Conservation (phyloP, 106 monocot genomes). For the Triglochin maritima region DNA sequence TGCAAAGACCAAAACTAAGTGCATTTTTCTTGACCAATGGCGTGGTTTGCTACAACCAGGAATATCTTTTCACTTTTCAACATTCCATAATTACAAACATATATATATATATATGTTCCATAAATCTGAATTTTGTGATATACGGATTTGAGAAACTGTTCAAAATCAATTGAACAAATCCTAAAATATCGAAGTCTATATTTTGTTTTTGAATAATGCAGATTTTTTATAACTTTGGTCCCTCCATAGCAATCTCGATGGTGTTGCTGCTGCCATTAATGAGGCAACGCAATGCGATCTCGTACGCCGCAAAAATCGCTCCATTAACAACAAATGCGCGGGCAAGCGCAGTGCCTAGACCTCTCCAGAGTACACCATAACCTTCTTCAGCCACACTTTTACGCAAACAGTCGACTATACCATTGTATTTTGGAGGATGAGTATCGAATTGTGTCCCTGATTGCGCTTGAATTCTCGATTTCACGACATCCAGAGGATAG, state of each 20-base stretch:
- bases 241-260: constrained; percentile 1
- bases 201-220: too few relatives aligned
- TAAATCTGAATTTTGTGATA: too few relatives aligned
- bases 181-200: too few relatives aligned
- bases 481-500: constrained; percentile 86
- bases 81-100: too few relatives aligned
- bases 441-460: neutral
- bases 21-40: too few relatives aligned
- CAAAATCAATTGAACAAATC: too few relatives aligned
- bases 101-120: too few relatives aligned
- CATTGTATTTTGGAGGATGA: constrained; percentile 38
- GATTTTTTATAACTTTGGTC: too few relatives aligned
- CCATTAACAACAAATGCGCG: constrained; percentile 92
- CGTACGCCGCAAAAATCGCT: constrained; percentile 86
- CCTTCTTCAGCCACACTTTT: constrained; percentile 85
- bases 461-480: constrained; percentile 82
- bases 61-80: too few relatives aligned
- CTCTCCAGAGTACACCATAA: constrained; percentile 61
- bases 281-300: constrained; percentile 62
- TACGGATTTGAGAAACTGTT: too few relatives aligned
- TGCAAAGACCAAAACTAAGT: too few relatives aligned
- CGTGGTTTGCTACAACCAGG: too few relatives aligned
- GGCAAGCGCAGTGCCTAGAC: constrained; percentile 76
- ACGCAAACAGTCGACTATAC: constrained; percentile 62
- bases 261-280: constrained; percentile 22